Conservation (phyloP, 1,284 basidiomycete genomes). For the Cutaneotrichosporon cutaneum region DNA sequence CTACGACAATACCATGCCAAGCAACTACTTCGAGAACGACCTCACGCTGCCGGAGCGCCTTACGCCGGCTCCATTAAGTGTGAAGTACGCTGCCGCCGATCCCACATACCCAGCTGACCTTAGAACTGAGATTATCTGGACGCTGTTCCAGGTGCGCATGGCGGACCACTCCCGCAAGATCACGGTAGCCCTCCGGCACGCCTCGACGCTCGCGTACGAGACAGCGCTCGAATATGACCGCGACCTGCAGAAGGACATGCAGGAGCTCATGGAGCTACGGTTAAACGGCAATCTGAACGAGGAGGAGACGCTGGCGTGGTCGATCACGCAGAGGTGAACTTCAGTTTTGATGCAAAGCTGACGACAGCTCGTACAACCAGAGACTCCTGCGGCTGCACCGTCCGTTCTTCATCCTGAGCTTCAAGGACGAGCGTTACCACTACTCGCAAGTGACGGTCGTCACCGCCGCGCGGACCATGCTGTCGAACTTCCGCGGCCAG, state of each 20-base stretch:
- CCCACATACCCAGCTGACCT: background rate
- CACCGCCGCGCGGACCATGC: background rate
- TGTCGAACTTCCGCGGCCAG: background rate
- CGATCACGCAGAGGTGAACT: background rate
- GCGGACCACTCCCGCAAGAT: slow-evolving; percentile 7
- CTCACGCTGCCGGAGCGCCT: background rate
- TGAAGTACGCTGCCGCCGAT: background rate
- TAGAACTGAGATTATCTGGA: slow-evolving; percentile 7
- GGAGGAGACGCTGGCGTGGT: slow-evolving; percentile 3
- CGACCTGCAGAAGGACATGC: slow-evolving; percentile 5
- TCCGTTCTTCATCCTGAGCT: slow-evolving; percentile 2
- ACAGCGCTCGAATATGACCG: slow-evolving; percentile 3
- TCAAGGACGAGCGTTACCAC: slow-evolving; percentile 4
- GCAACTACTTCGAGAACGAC: slow-evolving; percentile 5
- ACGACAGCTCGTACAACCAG: slow-evolving; percentile 3
- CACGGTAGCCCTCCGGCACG: background rate
- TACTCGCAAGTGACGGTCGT: slow-evolving; percentile 3
- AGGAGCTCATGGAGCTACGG: slow-evolving; percentile 1
- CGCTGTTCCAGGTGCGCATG: background rate
- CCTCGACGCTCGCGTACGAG: slow-evolving; percentile 3
- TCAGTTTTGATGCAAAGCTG: background rate
- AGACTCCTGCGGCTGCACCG: background rate
- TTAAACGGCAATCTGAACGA: slow-evolving; percentile 5
- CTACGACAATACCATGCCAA: slow-evolving; percentile 6
- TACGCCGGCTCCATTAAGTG: background rate